A percentile compares a stretch with the other conserved stretches of the same genome.
These are phyloP conservation scores for Naumovozyma dairenensis DNA, from an alignment of 805 yeast species.

Conservation along the genomic window DNA sequence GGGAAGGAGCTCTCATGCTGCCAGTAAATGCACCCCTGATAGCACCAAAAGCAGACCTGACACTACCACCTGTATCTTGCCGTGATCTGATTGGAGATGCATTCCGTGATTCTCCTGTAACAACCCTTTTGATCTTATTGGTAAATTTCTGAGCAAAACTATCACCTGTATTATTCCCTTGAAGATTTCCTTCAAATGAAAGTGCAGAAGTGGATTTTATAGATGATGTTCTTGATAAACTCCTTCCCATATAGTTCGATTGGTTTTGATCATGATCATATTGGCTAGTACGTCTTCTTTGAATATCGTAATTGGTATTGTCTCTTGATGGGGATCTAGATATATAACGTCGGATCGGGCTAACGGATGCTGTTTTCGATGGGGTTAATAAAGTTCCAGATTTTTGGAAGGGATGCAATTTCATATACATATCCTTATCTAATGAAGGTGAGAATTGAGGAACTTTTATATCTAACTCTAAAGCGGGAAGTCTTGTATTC, in stretches of 20 bases:
- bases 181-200: slow-evolving; percentile 4
- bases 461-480: too few relatives aligned
- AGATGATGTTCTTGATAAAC: slow-evolving; percentile 1
- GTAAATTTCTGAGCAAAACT: slow-evolving; percentile 13
- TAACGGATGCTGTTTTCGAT: slow-evolving; percentile 1
- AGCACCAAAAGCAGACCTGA: slow-evolving; percentile 13
- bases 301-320: not conserved
- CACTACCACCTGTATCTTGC: slow-evolving; percentile 22
- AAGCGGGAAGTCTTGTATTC: too few relatives aligned
- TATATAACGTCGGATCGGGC: too few relatives aligned
- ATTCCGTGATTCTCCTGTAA: slow-evolving; percentile 14
- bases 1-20: not conserved
- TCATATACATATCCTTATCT: not conserved
- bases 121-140: slow-evolving; percentile 11
- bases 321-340: slow-evolving; percentile 1
- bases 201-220: slow-evolving; percentile 1
- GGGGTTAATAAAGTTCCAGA: not conserved
- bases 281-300: not conserved
- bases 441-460: not conserved
- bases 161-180: slow-evolving; percentile 13
- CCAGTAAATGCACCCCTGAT: slow-evolving; percentile 12
- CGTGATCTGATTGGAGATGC: slow-evolving; percentile 18
- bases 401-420: slow-evolving; percentile 1
- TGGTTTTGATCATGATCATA: not conserved
- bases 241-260: slow-evolving; percentile 1